Evolutionary conservation across 2,329 filamentous ascomycete genomes (phyloP).

Genomic region (Trichoderma koningiopsis): DNA sequence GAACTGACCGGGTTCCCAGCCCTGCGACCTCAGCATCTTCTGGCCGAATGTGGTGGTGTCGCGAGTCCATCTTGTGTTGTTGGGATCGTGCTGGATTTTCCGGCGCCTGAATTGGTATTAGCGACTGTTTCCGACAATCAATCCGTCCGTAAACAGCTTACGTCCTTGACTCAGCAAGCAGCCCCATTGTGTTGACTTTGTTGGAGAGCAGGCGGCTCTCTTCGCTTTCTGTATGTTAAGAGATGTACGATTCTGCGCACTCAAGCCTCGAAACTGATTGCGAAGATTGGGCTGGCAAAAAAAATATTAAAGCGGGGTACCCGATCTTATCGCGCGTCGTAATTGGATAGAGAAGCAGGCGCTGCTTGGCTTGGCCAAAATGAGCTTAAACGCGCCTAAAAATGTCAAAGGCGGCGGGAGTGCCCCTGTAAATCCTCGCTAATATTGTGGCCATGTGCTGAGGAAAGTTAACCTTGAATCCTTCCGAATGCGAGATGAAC

Average conservation of each 20-base stretch:
- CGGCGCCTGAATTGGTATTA: slow-evolving; percentile 39
- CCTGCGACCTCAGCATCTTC: slow-evolving; percentile 82
- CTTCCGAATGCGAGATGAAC: not conserved
- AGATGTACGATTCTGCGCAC: not conserved
- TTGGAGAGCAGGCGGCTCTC: not conserved
- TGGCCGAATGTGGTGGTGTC: slow-evolving; percentile 84
- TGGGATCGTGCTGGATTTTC: slow-evolving; percentile 88
- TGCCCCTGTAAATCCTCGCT: slow-evolving; percentile 2
- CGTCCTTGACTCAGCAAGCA: slow-evolving; percentile 42
- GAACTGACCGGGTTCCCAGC: slow-evolving; percentile 84
- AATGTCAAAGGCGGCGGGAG: not conserved
- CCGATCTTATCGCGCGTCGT: slow-evolving; percentile 33
- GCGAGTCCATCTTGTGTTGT: slow-evolving; percentile 91
- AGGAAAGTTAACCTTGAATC: not conserved
- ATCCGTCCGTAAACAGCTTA: slow-evolving; percentile 27
- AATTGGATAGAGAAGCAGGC: slow-evolving; percentile 31
- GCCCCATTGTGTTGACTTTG: slow-evolving; percentile 35
- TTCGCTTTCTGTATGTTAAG: not conserved
- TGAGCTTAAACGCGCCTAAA: not conserved
- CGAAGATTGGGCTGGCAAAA: slow-evolving; percentile 33
- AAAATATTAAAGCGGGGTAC: slow-evolving; percentile 38
- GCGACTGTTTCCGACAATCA: not conserved
- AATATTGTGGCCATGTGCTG: not conserved
- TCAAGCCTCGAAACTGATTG: slow-evolving; percentile 19
- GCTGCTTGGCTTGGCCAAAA: not conserved